phyloP scores from a whole-genome alignment of 495 filamentous ascomycete species.

The Oidiodendron maius region DNA sequence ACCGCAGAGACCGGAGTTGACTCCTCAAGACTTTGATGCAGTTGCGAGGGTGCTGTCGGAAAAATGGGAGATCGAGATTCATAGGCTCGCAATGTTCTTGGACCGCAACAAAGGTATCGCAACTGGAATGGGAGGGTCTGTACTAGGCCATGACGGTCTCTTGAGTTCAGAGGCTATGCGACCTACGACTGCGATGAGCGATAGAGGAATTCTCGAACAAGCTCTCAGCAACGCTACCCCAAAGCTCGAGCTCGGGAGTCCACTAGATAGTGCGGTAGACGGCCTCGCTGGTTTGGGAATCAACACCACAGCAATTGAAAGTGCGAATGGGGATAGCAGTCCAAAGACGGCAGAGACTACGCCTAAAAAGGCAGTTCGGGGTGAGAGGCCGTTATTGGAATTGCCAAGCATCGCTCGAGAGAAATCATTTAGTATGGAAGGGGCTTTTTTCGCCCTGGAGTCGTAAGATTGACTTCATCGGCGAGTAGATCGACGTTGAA shows the following conservation, averaged over 20 bases:
- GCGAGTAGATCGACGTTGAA: too few relatives aligned
- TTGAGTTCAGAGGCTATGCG: conserved; percentile 15
- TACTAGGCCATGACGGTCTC: conserved; percentile 1
- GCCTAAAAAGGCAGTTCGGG: not conserved
- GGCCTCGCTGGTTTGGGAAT: conserved; percentile 3
- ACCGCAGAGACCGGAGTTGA: conserved; percentile 13
- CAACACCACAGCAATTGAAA: not conserved
- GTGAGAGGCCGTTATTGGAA: not conserved
- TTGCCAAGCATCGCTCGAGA: conserved; percentile 1
- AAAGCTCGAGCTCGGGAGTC: conserved; percentile 16
- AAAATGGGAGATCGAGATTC: conserved; percentile 57
- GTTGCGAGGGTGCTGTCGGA: conserved; percentile 50
- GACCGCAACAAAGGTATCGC: conserved; percentile 55
- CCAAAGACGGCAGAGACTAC: not conserved
- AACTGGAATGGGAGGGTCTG: conserved; percentile 8
- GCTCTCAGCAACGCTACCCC: conserved; percentile 22
- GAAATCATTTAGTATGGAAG: conserved; percentile 15
- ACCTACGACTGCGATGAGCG: conserved; percentile 20
- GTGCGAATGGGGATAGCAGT: not conserved
- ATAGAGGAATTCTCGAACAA: conserved; percentile 19
- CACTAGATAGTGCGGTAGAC: conserved; percentile 14
- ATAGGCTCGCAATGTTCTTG: conserved; percentile 51
- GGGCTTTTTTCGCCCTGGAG: conserved; percentile 16
- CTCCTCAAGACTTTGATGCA: conserved; percentile 43
- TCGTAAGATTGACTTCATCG: too few relatives aligned